These are phyloP conservation scores for Macrolepiota fuliginosa DNA, from an alignment of 768 basidiomycete species.

Conservation along the genomic window DNA sequence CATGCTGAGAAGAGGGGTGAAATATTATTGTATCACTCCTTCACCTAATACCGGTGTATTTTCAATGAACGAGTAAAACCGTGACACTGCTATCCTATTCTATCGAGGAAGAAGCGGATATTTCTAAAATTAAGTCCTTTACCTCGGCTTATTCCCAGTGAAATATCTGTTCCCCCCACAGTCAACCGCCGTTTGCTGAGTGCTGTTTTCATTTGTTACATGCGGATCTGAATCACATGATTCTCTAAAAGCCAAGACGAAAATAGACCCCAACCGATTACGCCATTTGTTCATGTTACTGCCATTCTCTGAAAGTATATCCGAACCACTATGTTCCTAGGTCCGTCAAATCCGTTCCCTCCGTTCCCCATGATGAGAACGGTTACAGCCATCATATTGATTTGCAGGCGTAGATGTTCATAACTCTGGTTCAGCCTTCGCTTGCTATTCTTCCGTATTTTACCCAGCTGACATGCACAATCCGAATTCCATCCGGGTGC, in stretches of 20 bases:
- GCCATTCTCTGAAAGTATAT: not conserved
- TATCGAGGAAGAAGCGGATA: not conserved
- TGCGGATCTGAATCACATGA: not conserved
- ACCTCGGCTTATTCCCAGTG: no score
- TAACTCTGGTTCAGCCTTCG: not conserved
- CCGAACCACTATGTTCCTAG: not conserved
- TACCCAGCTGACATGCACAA: conserved; percentile 19
- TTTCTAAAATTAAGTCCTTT: no score
- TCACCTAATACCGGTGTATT: not conserved
- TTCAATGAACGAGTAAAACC: not conserved
- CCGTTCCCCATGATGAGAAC: no score
- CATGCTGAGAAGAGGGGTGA: not conserved
- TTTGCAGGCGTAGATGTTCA: not conserved
- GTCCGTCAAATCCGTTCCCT: not conserved
- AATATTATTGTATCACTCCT: no score
- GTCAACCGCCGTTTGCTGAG: no score
- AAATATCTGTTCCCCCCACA: no score
- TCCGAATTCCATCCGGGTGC: conserved; percentile 25
- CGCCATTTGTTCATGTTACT: not conserved
- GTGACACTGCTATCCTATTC: not conserved
- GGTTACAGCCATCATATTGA: not conserved
- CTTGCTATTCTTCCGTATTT: conserved; percentile 15
- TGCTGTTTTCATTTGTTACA: no score
- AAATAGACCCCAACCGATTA: not conserved
- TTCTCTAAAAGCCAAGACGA: not conserved